Base-by-base conservation (phyloP, 1,284 basidiomycete genomes). In the Fomes fomentarius region DNA sequence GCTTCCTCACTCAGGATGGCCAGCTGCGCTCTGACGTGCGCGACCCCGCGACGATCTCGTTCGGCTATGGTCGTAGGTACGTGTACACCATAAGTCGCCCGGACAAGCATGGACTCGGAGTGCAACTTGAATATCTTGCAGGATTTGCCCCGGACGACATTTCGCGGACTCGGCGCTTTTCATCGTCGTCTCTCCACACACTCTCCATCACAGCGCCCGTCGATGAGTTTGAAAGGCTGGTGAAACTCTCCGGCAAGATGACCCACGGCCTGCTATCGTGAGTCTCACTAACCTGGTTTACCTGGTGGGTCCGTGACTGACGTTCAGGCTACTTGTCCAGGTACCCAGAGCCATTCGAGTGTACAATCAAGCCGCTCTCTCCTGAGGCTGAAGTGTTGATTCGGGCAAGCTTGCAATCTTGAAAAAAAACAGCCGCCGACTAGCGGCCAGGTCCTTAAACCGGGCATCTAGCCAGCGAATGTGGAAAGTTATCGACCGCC, bases 281-380 rank as follows among this genome's bases (percentile, higher is more conserved):
- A 0, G 17, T 21, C 28, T 38, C 9, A 28, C 26, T 21, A 14
- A 4, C 8, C 14, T 12, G 11, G 25, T 30, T n/a, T n/a, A 14
- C 10, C 10, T 31, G 21, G 10, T 3, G 6, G 14, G 15, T 4
- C 25, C n/a, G n/a, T n/a, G 35, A 8, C 21, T 3, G 11, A 22
- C 12, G 6, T n/a, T 12, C 14, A 38, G 11, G 39, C 19, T 24
- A 5, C 11, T 10, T 9, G 41, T 14, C n/a, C 17, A 87, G 84
- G 62, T 83, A 84, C 61, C 84, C 83, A 5, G 80, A 78, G 58
- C 79, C 82, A 6, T 87, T 83, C 71, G 76, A 79, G 60, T 87
- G 84, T 59, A 65, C 71, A 17, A 77, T 87, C 60, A 79, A 73
- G 61, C 83, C 85, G 8, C 78, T 84, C 24, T 85, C 83, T 0